Percentiles rank a stretch among this genome's conserved stretches.
phyloP scores from a whole-genome alignment of 176 grass and related monocot genomes.

The Ensete glaucum region DNA sequence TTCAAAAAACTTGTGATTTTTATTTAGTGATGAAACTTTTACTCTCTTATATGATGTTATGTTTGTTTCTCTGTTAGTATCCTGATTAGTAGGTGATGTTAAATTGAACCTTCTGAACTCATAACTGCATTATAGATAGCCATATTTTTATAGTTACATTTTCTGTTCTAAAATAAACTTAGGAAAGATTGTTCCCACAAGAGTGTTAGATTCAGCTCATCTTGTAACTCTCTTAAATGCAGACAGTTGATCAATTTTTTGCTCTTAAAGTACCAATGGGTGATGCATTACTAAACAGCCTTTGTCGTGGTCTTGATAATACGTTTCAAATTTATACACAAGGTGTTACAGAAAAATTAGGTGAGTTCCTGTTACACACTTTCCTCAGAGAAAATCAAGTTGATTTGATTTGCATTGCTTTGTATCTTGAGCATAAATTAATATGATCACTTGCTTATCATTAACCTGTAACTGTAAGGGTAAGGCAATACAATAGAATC shows the following conservation, averaged over 20 bases:
- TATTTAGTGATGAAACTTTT: not conserved
- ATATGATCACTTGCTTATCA: not conserved
- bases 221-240: conserved; percentile 26
- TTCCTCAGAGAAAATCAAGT: not conserved
- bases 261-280: conserved; percentile 83
- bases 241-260: conserved; percentile 98
- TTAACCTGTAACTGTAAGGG: not conserved
- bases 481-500: too few relatives aligned
- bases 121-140: not conserved
- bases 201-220: not conserved
- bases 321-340: conserved; percentile 89
- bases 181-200: not conserved
- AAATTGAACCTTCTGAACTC: too few relatives aligned
- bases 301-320: conserved; percentile 86
- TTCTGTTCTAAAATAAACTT: too few relatives aligned
- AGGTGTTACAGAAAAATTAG: conserved; percentile 59
- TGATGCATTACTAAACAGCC: conserved; percentile 58
- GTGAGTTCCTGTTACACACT: conserved; percentile 28
- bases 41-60: not conserved
- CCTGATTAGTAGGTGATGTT: not conserved
- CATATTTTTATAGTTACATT: too few relatives aligned
- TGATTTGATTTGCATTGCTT: not conserved
- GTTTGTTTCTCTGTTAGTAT: not conserved
- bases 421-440: not conserved
- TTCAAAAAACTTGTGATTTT: not conserved